phyloP scores from a whole-genome alignment of 306 rosid species.

The Sicyos baderoa region DNA sequence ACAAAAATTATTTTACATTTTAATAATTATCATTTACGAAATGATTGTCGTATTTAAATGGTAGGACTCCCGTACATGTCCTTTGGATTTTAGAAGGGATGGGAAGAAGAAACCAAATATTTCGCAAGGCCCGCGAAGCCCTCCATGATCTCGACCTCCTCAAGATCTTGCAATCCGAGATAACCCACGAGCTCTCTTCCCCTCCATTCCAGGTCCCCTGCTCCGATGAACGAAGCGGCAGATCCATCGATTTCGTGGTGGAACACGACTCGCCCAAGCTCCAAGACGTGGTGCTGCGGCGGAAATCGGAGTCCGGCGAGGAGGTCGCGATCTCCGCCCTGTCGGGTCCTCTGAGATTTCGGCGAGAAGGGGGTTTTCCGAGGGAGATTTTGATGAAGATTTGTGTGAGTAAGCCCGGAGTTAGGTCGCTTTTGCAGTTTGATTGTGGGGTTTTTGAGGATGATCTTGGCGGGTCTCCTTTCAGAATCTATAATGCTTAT shows the following conservation, averaged over 20 bases:
- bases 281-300: constrained; percentile 57
- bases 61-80: no score
- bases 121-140: constrained; percentile 36
- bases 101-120: constrained; percentile 15
- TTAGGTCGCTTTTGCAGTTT: constrained; percentile 59
- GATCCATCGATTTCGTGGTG: constrained; percentile 47
- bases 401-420: constrained; percentile 53
- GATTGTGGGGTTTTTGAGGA: constrained; percentile 43
- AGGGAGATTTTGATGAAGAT: constrained; percentile 64
- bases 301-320: constrained; percentile 51
- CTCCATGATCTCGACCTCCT: constrained; percentile 47
- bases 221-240: constrained; percentile 18
- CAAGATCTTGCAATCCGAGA: constrained; percentile 58
- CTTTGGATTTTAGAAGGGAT: no score
- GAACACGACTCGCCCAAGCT: constrained; percentile 46
- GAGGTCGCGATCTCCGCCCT: constrained; percentile 68
- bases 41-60: no score
- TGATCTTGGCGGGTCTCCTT: constrained; percentile 27
- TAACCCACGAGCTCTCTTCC: constrained; percentile 45
- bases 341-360: constrained; percentile 36
- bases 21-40: no score
- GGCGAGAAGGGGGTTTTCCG: constrained; percentile 25
- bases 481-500: constrained; percentile 37
- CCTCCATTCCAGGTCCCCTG: constrained; percentile 46
- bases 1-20: no score